Conservation (phyloP, 495 filamentous ascomycete species). For the Saxophila tyrrhenica region DNA sequence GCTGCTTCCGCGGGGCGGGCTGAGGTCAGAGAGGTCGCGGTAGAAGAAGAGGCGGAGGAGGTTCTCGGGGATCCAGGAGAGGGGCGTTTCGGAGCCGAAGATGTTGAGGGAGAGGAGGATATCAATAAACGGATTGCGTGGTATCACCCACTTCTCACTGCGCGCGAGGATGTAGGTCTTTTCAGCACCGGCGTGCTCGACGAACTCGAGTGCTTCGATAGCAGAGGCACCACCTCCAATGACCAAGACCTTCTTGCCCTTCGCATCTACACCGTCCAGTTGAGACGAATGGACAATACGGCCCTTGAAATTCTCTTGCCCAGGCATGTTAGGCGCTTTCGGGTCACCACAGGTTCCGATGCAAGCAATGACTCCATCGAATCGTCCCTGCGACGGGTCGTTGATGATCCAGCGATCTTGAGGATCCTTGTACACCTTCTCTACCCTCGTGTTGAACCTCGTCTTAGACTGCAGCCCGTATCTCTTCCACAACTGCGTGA, state of each 20-base stretch:
- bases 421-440: slow-evolving; percentile 55
- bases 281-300: slow-evolving; percentile 62
- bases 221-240: slow-evolving; percentile 74
- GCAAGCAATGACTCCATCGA: slow-evolving; percentile 66
- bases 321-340: slow-evolving; percentile 56
- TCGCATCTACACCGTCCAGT: slow-evolving; percentile 57
- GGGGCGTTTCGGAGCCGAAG: slow-evolving; percentile 60
- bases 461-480: slow-evolving; percentile 64
- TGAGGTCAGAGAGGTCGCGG: slow-evolving; percentile 68
- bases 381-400: slow-evolving; percentile 50
- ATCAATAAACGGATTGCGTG: slow-evolving; percentile 64
- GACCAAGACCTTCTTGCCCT: slow-evolving; percentile 61
- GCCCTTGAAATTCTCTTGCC: slow-evolving; percentile 56
- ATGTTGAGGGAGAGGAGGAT: slow-evolving; percentile 64
- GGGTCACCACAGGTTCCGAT: slow-evolving; percentile 71
- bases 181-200: slow-evolving; percentile 49
- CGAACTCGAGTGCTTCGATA: slow-evolving; percentile 76
- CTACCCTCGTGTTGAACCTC: slow-evolving; percentile 56
- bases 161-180: slow-evolving; percentile 64
- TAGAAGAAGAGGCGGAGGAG: slow-evolving; percentile 73
- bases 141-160: slow-evolving; percentile 80
- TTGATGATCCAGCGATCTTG: slow-evolving; percentile 74
- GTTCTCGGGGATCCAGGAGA: slow-evolving; percentile 68
- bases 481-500: slow-evolving; percentile 59
- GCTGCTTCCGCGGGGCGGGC: slow-evolving; percentile 38